Conservation (phyloP, 305 asterid species). For the Fraxinus latifolia region DNA sequence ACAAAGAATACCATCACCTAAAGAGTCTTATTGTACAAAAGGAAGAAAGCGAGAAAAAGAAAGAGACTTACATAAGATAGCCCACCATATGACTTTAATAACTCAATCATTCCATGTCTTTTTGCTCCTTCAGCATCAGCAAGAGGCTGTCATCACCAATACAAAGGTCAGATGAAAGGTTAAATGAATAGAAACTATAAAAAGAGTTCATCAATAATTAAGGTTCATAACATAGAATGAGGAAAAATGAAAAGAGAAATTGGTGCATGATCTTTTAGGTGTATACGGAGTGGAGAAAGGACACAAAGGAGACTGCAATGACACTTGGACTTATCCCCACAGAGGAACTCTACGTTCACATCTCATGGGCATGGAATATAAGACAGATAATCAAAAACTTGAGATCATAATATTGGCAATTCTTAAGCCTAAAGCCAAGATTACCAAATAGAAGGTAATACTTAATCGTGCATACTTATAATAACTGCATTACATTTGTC, state of each 20-base stretch:
- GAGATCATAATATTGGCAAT: background rate
- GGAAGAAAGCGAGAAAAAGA: constrained; percentile 19
- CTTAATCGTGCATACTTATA: background rate
- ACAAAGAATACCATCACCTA: background rate
- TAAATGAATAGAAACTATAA: background rate
- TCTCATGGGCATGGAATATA: background rate
- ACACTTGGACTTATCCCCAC: background rate
- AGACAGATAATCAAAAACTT: background rate
- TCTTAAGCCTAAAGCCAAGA: background rate
- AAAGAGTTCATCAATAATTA: constrained; percentile 7
- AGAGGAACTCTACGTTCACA: background rate
- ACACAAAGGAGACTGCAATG: background rate
- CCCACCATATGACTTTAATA: constrained; percentile 74
- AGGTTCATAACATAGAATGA: background rate
- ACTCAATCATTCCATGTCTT: constrained; percentile 60
- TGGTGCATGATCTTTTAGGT: background rate
- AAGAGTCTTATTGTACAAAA: background rate
- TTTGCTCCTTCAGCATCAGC: constrained; percentile 98
- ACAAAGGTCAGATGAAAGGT: constrained; percentile 20
- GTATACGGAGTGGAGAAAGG: background rate
- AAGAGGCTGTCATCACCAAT: constrained; percentile 64
- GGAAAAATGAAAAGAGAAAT: background rate
- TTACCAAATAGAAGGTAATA: background rate
- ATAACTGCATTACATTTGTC: background rate
- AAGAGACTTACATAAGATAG: constrained; percentile 66